Percentiles rank a stretch among this genome's conserved stretches.
These are phyloP conservation scores for Periglandula ipomoeae DNA, from an alignment of 2,329 filamentous ascomycete species.

Conservation along the genomic window DNA sequence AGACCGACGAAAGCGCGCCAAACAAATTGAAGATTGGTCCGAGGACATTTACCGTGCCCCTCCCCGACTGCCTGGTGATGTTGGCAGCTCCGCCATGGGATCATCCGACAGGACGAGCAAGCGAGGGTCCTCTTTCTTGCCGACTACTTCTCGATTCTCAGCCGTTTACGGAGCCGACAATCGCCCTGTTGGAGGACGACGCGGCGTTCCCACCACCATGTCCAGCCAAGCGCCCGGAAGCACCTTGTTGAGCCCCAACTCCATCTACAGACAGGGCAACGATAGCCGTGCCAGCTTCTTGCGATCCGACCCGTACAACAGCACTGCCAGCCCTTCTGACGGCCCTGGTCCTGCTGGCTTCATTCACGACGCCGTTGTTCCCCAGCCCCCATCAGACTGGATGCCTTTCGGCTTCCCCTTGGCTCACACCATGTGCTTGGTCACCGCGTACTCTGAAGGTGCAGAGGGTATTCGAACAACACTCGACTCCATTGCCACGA, in stretches of 20 bases:
- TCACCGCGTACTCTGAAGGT: constrained; percentile 96
- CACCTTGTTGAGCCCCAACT: constrained; percentile 59
- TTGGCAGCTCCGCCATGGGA: constrained; percentile 53
- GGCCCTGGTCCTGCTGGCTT: constrained; percentile 82
- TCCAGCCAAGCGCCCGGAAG: constrained; percentile 74
- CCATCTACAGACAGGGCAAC: constrained; percentile 62
- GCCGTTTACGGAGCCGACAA: constrained; percentile 71
- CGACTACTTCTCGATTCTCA: constrained; percentile 90
- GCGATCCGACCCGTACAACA: constrained; percentile 46
- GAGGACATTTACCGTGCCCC: constrained; percentile 95
- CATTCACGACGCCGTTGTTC: constrained; percentile 90
- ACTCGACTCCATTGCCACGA: constrained; percentile 90
- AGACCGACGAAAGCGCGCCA: constrained; percentile 73
- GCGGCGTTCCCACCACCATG: constrained; percentile 77
- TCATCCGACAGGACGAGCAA: constrained; percentile 67
- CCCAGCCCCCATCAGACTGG: constrained; percentile 93
- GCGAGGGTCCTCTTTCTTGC: constrained; percentile 74
- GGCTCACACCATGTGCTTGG: constrained; percentile 86
- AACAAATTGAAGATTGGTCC: constrained; percentile 95
- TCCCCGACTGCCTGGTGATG: constrained; percentile 67
- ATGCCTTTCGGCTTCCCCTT: constrained; percentile 94
- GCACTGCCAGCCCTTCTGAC: constrained; percentile 49
- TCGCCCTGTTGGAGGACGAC: constrained; percentile 38
- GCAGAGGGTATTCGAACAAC: constrained; percentile 88
- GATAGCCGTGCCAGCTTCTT: constrained; percentile 58